Evolutionary conservation across 2,329 filamentous ascomycete species (phyloP), one percentile per base, ranked within the genome.

Genomic region (Dissoconium aciculare): DNA sequence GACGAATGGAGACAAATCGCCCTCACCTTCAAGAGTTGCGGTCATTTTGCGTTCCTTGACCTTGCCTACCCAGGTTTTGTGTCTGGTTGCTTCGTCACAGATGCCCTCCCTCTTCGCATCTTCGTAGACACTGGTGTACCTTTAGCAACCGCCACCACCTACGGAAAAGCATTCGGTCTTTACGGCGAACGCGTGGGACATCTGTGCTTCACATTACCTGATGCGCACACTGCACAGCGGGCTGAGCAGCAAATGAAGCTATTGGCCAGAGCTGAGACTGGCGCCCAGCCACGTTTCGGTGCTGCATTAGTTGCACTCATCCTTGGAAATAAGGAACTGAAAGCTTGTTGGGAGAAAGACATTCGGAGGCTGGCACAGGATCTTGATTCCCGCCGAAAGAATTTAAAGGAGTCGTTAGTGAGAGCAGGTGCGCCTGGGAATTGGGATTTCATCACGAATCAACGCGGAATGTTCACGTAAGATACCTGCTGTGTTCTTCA

Each of bases 1-100:
- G 19, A 23, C n/a, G n/a, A 8, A 23, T 23, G 19, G 19, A n/a
- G 8, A 8, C 8, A 23, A n/a, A 8, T 23, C 8, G 19, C 19
- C 8, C 8, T 8, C 8, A 23, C n/a, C 8, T 8, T 23, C 8
- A 23, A n/a, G n/a, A 8, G 19, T 8, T 8, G n/a, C 8, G n/a
- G 19, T n/a, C 19, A 8, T 8, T n/a, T 23, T n/a, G 19, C 19
- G 8, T 23, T 23, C 19, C 8, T 23, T 23, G 19, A 23, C 19
- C 19, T 23, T n/a, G 19, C 19, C n/a, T 23, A 23, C n/a, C 19
- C 19, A 8, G 19, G 19, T n/a, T 23, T 23, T 23, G 19, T 23
- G 19, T 23, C 19, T n/a, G 19, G 19, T n/a, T 8, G n/a, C 19
- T 8, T 23, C 8, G 19, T 8, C 8, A 8, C 8, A 8, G 19